These are phyloP conservation scores for Cerrena zonata DNA, from an alignment of 1,284 basidiomycete species.

Conservation along the genomic window DNA sequence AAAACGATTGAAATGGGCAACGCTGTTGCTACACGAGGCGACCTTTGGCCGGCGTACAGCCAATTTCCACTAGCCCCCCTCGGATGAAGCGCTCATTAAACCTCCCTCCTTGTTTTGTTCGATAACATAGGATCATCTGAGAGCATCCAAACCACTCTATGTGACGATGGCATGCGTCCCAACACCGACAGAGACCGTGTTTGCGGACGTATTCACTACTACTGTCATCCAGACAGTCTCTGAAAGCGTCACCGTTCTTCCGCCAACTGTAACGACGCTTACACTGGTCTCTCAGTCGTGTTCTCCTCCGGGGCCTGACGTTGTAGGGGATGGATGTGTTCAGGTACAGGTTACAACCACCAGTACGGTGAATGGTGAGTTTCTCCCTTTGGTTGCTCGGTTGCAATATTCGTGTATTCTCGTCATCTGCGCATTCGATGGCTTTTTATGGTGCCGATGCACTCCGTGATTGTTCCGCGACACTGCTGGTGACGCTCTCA, in stretches of 20 bases:
- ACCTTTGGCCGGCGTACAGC: conserved; percentile 1
- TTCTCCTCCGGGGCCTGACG: conserved; percentile 4
- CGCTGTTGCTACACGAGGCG: neutral
- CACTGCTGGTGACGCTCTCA: neutral
- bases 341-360: conserved; percentile 7
- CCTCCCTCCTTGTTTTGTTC: neutral
- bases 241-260: conserved; percentile 17
- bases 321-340: conserved; percentile 3
- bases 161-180: conserved; percentile 25
- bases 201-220: conserved; percentile 19
- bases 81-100: neutral
- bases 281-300: conserved; percentile 12
- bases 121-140: neutral
- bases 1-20: too few relatives aligned
- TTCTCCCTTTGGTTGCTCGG: neutral
- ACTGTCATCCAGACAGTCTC: conserved; percentile 15
- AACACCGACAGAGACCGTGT: conserved; percentile 23
- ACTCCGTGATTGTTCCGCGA: conserved; percentile 1
- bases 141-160: neutral
- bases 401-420: neutral
- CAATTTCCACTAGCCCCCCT: conserved; percentile 1
- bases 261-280: conserved; percentile 18
- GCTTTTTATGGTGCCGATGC: neutral
- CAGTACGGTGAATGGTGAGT: conserved; percentile 18
- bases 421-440: neutral